Percentiles rank a stretch among this genome's conserved stretches.
Evolutionary conservation across 176 grass and related monocot species (phyloP).

Genomic region (Urochloa ruziziensis): DNA sequence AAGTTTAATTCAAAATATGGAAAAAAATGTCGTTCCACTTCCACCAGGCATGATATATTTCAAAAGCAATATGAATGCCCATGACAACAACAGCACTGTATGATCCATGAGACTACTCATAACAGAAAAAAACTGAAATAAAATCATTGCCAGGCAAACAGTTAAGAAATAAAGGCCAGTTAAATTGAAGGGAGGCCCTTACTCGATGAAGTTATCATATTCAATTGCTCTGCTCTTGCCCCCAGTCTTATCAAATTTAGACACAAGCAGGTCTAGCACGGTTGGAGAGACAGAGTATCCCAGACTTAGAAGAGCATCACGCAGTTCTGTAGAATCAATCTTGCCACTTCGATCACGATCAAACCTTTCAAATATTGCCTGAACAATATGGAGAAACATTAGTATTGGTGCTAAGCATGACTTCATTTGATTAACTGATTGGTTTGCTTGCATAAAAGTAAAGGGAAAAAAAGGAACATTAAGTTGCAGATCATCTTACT

Average conservation of each 20-base stretch:
- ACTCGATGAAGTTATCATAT: constrained; percentile 99
- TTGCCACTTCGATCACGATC: constrained; percentile 88
- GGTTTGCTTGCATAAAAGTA: background rate
- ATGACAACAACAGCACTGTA: too few species aligned
- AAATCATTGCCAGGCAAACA: background rate
- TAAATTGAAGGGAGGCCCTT: constrained; percentile 29
- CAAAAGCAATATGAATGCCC: background rate
- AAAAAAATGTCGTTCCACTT: background rate
- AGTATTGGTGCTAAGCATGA: background rate
- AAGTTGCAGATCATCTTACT: constrained; percentile 41
- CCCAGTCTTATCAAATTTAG: constrained; percentile 95
- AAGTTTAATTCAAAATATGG: background rate
- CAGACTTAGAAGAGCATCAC: constrained; percentile 83
- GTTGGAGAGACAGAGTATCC: constrained; percentile 84
- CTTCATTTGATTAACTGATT: background rate
- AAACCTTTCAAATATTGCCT: constrained; percentile 89
- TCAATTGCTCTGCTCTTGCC: constrained; percentile 81
- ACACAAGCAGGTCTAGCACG: constrained; percentile 83
- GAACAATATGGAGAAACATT: constrained; percentile 20
- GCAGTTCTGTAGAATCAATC: constrained; percentile 79
- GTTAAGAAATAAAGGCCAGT: background rate
- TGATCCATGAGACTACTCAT: background rate
- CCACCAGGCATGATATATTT: background rate
- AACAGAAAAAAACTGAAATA: background rate
- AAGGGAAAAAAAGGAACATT: background rate